These are phyloP conservation scores for Rhododendron williamsianum DNA, from an alignment of 148 eudicot species.

Conservation along the genomic window DNA sequence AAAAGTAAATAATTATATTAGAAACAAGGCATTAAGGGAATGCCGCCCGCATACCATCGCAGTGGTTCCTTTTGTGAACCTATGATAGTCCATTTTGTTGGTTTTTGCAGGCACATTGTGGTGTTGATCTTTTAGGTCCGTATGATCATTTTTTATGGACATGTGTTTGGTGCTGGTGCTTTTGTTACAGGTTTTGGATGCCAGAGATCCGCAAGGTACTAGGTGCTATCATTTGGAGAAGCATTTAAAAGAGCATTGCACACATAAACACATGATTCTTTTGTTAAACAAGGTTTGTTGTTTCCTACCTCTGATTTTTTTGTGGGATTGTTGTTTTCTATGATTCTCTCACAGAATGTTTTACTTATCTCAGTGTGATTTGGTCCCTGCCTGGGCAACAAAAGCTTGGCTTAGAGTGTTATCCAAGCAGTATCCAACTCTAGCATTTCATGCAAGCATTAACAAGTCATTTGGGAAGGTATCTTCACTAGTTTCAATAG, in stretches of 20 bases:
- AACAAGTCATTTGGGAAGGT: slow-evolving; percentile 98
- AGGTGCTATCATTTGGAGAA: slow-evolving; percentile 89
- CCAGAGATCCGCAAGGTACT: slow-evolving; percentile 94
- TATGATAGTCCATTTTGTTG: not conserved
- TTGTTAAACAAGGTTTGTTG: slow-evolving; percentile 75
- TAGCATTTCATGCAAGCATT: slow-evolving; percentile 90
- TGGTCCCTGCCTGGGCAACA: slow-evolving; percentile 96
- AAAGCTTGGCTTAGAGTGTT: slow-evolving; percentile 86
- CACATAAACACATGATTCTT: slow-evolving; percentile 79
- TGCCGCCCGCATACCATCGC: not conserved
- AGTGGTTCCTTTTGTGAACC: not conserved
- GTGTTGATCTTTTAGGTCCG: not conserved
- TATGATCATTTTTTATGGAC: not conserved
- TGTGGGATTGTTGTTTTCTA: not conserved
- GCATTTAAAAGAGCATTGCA: slow-evolving; percentile 85
- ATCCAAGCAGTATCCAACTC: slow-evolving; percentile 78
- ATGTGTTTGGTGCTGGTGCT: not conserved
- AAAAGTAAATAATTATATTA: no score
- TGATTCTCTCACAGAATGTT: not conserved
- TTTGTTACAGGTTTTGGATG: slow-evolving; percentile 74
- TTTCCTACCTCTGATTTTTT: not conserved
- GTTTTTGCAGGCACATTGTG: not conserved
- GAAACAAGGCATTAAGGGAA: no score
- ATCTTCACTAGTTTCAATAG: slow-evolving; percentile 2
- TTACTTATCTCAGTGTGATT: slow-evolving; percentile 64